Base-by-base conservation (phyloP, 345 rosid genomes). In the Gossypium herbaceum region DNA sequence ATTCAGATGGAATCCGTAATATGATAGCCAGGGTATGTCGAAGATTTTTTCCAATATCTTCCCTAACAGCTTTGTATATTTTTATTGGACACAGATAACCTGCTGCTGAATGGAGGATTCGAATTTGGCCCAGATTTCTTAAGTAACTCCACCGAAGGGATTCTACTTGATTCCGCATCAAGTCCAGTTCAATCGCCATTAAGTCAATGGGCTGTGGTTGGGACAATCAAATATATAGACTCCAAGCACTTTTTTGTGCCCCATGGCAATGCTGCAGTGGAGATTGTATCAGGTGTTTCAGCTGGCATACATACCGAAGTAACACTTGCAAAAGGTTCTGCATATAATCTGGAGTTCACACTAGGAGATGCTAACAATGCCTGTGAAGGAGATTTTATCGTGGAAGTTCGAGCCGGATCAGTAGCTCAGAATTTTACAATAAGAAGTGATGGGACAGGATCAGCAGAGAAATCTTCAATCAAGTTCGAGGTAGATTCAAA, bases 261-360 rank as follows among this genome's bases (percentile, higher is more conserved):
- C 8, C 68, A 68, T 59, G 95, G 95, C 77, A 85, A 82, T 71
- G 82, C 92, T 63, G 95, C 91, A 10, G 9, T 90, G 59, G 92
- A 88, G 76, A 64, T 87, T 25, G 48, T 45, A 34, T 71, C 88
- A 6, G 73, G 82, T 45, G 77, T 72, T 64, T 82, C 83, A n/a
- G 70, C 84, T 3, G 86, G 87, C 75, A 74, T 83, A 76, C 84
- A 86, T n/a, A 84, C 86, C 19, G 85, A 85, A 16, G 47, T 80
- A 27, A 72, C 68, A 45, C 85, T 84, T 10, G 74, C 22, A 4
- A 67, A 81, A 50, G 90, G 86, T 64, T 83, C 88, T 2, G 44
- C 75, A 47, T 88, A 85, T 75, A 78, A 69, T 39, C 68, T 87
- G 51, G 83, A 83, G n/a, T 91, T 89, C 76, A 79, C 75, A 29